Conservation (phyloP, 2,329 filamentous ascomycete genomes). For the Helotiales sp. region DNA sequence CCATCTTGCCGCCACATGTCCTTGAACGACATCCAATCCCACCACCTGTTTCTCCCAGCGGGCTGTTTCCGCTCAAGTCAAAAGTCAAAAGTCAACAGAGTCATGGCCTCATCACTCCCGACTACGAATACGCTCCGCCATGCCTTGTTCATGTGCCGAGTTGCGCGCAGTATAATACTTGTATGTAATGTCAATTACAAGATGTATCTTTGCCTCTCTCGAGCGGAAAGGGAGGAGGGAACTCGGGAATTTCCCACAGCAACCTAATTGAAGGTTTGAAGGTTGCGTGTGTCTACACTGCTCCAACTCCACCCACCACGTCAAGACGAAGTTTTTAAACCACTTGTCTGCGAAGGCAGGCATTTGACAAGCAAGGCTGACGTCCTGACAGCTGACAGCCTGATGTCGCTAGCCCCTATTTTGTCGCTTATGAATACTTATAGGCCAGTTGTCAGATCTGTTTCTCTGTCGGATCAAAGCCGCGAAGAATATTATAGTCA, state of each 20-base stretch:
- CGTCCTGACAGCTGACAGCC: conserved; percentile 4
- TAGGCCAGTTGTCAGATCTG: not conserved
- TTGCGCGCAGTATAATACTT: too few relatives aligned
- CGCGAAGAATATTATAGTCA: not conserved
- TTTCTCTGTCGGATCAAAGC: not conserved
- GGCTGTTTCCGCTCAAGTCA: conserved; percentile 3
- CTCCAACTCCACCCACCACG: too few relatives aligned
- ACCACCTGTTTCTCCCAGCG: not conserved
- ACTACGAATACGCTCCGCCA: not conserved
- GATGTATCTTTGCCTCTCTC: not conserved
- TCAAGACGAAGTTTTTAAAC: too few relatives aligned
- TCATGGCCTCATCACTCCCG: conserved; percentile 8
- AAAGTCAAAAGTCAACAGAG: too few relatives aligned
- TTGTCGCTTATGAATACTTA: not conserved
- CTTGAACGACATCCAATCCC: too few relatives aligned
- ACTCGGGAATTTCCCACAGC: not conserved
- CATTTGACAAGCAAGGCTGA: not conserved
- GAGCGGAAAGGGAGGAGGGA: not conserved
- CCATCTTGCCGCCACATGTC: conserved; percentile 2
- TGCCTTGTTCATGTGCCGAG: conserved; percentile 1
- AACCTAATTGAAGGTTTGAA: too few relatives aligned
- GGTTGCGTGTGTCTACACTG: too few relatives aligned
- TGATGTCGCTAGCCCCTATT: not conserved
- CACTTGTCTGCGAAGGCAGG: not conserved
- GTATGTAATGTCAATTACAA: too few relatives aligned